Percentiles rank a stretch among this genome's conserved stretches.
Evolutionary conservation across 2,329 filamentous ascomycete genomes (phyloP).

Genomic region (Rachicladosporium sp.): DNA sequence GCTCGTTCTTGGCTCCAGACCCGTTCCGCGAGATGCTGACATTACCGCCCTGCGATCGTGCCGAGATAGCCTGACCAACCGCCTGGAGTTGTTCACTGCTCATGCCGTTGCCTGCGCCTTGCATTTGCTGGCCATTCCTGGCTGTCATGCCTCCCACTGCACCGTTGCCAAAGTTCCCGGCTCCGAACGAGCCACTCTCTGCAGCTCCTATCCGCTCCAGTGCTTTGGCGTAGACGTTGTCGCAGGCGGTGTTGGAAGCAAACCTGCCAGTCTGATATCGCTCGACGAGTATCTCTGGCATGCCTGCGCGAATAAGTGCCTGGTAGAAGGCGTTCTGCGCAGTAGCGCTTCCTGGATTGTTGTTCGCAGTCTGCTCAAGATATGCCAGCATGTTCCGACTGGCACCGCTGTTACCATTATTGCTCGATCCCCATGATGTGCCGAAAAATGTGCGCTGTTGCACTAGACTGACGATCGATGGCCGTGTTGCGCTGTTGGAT

Average conservation of each 20-base stretch:
- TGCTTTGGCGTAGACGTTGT: slow-evolving; percentile 67
- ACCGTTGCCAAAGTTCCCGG: slow-evolving; percentile 6
- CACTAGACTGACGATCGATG: slow-evolving; percentile 21
- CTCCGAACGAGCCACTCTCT: slow-evolving; percentile 21
- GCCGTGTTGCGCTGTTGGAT: no score
- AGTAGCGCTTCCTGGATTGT: slow-evolving; percentile 74
- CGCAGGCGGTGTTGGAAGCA: slow-evolving; percentile 65
- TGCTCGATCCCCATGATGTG: slow-evolving; percentile 25
- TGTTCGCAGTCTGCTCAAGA: slow-evolving; percentile 83
- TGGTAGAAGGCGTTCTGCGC: slow-evolving; percentile 92
- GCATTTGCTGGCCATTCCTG: slow-evolving; percentile 18
- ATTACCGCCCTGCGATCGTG: slow-evolving; percentile 55
- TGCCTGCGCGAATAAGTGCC: slow-evolving; percentile 76
- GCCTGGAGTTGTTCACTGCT: slow-evolving; percentile 58
- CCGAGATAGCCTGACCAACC: slow-evolving; percentile 69
- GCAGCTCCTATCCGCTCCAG: slow-evolving; percentile 48
- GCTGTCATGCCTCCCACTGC: slow-evolving; percentile 11
- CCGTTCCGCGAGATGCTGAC: slow-evolving; percentile 45
- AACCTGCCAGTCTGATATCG: slow-evolving; percentile 78
- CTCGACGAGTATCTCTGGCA: slow-evolving; percentile 86
- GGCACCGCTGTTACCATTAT: slow-evolving; percentile 10
- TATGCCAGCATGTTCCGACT: slow-evolving; percentile 57
- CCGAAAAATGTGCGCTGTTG: slow-evolving; percentile 36
- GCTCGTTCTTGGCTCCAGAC: slow-evolving; percentile 64
- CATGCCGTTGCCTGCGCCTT: slow-evolving; percentile 30